Percentiles rank a stretch among this genome's conserved stretches.
Evolutionary conservation across 768 basidiomycete species (phyloP).

Genomic region (Fomitopsis pulvina): DNA sequence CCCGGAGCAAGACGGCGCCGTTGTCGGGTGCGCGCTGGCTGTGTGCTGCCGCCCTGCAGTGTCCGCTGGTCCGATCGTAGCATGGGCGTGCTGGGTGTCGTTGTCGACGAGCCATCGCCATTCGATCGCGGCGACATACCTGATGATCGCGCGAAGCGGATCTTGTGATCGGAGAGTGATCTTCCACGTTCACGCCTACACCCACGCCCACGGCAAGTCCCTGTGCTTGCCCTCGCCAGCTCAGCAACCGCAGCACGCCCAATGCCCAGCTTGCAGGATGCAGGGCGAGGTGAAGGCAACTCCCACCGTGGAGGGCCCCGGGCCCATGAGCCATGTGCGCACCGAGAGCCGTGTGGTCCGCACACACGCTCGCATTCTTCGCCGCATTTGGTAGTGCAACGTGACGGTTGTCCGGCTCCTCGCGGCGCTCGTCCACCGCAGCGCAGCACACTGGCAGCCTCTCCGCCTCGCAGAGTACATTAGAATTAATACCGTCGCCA

Average conservation of each 20-base stretch:
- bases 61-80: background rate
- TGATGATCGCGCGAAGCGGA: conserved; percentile 19
- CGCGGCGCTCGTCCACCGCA: background rate
- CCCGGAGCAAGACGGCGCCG: background rate
- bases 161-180: conserved; percentile 18
- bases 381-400: background rate
- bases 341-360: background rate
- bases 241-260: background rate
- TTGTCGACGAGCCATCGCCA: too few relatives aligned
- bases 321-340: background rate
- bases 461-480: too few relatives aligned
- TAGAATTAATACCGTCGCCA: too few relatives aligned
- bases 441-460: background rate
- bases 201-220: background rate
- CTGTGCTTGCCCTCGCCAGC: background rate
- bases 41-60: background rate
- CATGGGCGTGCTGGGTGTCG: background rate
- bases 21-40: background rate
- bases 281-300: too few relatives aligned
- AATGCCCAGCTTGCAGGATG: too few relatives aligned
- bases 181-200: conserved; percentile 8
- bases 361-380: background rate
- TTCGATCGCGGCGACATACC: background rate
- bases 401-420: background rate
- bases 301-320: background rate